Evolutionary conservation across 2,329 filamentous ascomycete species (phyloP).

Genomic region (Neocucurbitaria cava): DNA sequence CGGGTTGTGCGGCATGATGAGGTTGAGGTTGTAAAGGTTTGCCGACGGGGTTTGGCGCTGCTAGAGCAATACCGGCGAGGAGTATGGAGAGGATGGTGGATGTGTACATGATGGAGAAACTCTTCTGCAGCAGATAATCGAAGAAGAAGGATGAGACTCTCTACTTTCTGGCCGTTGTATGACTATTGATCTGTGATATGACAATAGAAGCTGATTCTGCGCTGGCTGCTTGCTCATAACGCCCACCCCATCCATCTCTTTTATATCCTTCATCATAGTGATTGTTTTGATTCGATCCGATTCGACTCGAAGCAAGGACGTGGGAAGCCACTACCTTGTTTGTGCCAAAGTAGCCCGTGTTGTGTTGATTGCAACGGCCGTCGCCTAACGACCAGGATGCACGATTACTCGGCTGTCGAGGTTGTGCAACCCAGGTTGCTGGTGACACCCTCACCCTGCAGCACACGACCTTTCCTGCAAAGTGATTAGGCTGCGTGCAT

Average conservation of each 20-base stretch:
- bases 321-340: constrained; percentile 7
- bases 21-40: neutral
- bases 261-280: constrained; percentile 10
- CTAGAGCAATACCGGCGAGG: constrained; percentile 8
- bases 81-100: constrained; percentile 10
- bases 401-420: constrained; percentile 10
- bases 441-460: constrained; percentile 25
- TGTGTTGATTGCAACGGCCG: constrained; percentile 6
- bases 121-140: neutral
- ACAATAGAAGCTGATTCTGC: neutral
- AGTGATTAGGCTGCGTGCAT: constrained; percentile 15
- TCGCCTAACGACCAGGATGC: constrained; percentile 5
- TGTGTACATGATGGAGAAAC: constrained; percentile 11
- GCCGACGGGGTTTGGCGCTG: neutral
- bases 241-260: neutral
- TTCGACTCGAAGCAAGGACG: constrained; percentile 15
- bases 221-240: neutral
- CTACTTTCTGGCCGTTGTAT: neutral
- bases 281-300: neutral
- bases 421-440: constrained; percentile 14
- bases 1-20: neutral
- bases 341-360: constrained; percentile 1
- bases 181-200: neutral
- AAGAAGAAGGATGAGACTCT: neutral
- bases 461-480: constrained; percentile 27